These are phyloP conservation scores for Dacryopinax primogenitus DNA, from an alignment of 768 basidiomycete genomes.

Conservation along the genomic window DNA sequence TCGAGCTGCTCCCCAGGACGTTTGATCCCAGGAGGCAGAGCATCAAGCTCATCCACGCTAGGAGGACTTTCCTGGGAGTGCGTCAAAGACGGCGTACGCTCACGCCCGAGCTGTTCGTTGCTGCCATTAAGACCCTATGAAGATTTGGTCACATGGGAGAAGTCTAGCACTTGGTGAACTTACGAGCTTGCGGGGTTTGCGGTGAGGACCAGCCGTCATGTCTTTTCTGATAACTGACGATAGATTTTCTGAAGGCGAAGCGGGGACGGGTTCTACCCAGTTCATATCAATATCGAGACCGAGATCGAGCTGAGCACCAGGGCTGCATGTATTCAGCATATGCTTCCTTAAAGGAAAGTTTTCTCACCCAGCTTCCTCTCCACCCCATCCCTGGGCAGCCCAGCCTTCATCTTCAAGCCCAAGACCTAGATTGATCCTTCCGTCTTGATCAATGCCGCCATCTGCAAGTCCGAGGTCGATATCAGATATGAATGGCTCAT, in stretches of 20 bases:
- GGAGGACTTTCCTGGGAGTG: slow-evolving; percentile 6
- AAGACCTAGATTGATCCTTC: slow-evolving; percentile 6
- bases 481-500: background rate
- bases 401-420: slow-evolving; percentile 14
- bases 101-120: background rate
- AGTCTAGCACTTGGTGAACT: background rate
- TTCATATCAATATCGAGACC: background rate
- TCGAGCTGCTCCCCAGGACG: slow-evolving; percentile 4
- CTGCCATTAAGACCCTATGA: background rate
- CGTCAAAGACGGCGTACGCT: background rate
- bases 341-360: background rate
- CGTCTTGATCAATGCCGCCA: slow-evolving; percentile 7
- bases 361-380: background rate
- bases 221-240: slow-evolving; percentile 1
- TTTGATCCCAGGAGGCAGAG: background rate
- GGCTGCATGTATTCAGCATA: background rate
- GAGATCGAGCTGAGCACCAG: slow-evolving; percentile 5
- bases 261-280: background rate
- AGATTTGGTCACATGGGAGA: background rate
- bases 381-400: background rate
- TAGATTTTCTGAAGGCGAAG: background rate
- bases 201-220: background rate
- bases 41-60: background rate
- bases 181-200: background rate
- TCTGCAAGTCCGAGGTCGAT: background rate